Evolutionary conservation across 345 rosid species (phyloP).

Genomic region (Bruguiera sexangula): DNA sequence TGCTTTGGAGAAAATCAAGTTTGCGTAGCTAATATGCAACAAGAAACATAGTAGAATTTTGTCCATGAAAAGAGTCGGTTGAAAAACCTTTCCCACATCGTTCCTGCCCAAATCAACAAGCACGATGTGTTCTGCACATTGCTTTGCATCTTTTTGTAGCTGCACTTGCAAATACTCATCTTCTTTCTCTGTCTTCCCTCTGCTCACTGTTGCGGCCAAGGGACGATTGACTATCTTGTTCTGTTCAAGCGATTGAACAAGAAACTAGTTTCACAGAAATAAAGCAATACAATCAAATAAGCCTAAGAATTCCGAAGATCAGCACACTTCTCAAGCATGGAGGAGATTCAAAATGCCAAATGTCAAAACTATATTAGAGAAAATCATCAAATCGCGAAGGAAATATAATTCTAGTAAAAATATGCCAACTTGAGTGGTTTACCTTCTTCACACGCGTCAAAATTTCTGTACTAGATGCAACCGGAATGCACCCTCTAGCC

Average conservation of each 20-base stretch:
- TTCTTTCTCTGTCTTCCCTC: constrained; percentile 69
- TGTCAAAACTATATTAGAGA: background rate
- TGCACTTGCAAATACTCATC: constrained; percentile 48
- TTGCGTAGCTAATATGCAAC: background rate
- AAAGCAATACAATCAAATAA: background rate
- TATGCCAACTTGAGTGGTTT: background rate
- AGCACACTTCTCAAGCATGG: background rate
- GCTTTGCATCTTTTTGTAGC: constrained; percentile 63
- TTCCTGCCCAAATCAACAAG: constrained; percentile 88
- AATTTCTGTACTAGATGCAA: constrained; percentile 92
- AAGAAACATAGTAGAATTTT: background rate
- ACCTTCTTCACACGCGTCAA: constrained; percentile 83
- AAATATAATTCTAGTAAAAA: background rate
- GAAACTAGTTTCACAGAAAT: too few species aligned
- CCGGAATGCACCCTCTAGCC: constrained; percentile 86
- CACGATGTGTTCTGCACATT: constrained; percentile 88
- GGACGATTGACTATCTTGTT: constrained; percentile 80
- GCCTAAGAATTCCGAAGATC: background rate
- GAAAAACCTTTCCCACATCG: constrained; percentile 74
- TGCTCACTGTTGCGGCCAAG: constrained; percentile 72
- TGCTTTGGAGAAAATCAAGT: background rate
- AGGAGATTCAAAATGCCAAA: background rate
- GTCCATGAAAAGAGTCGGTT: background rate
- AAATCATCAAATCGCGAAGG: background rate
- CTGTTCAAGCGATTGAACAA: constrained; percentile 32